Percentiles rank a stretch among this genome's conserved stretches.
Evolutionary conservation across 1,284 basidiomycete genomes (phyloP).

Genomic region (Boletellus deceptivus): DNA sequence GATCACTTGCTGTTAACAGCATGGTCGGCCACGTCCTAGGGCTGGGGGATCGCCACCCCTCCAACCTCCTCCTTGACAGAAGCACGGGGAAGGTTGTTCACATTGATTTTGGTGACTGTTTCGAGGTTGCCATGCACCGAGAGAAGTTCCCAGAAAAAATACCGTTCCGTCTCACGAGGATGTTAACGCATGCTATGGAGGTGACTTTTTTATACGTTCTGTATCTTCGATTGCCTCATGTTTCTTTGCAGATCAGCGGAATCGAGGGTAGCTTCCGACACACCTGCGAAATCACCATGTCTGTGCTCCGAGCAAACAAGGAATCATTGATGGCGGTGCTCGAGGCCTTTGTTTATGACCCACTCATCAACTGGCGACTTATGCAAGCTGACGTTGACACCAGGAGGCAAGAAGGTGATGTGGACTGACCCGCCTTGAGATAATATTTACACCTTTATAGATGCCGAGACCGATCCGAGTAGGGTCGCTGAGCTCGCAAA

Average conservation of each 20-base stretch:
- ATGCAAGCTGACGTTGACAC: constrained; percentile 73
- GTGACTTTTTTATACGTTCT: constrained; percentile 42
- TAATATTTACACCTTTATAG: constrained; percentile 18
- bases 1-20: constrained; percentile 92
- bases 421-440: not conserved
- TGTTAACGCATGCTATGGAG: constrained; percentile 99
- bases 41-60: constrained; percentile 97
- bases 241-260: constrained; percentile 73
- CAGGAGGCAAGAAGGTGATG: constrained; percentile 58
- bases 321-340: constrained; percentile 97
- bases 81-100: constrained; percentile 94
- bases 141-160: constrained; percentile 99
- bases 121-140: constrained; percentile 92
- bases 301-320: constrained; percentile 93
- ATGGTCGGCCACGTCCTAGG: constrained; percentile 99
- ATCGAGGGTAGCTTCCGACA: constrained; percentile 97
- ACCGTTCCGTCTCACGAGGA: constrained; percentile 96
- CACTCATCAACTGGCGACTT: constrained; percentile 84
- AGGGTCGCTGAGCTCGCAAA: constrained; percentile 63
- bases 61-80: constrained; percentile 91
- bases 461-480: constrained; percentile 46
- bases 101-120: constrained; percentile 97
- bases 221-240: constrained; percentile 10
- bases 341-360: constrained; percentile 93
- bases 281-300: constrained; percentile 97